Conservation (phyloP, 139 green algal species). For the Tetradesmus lagerheimii region DNA sequence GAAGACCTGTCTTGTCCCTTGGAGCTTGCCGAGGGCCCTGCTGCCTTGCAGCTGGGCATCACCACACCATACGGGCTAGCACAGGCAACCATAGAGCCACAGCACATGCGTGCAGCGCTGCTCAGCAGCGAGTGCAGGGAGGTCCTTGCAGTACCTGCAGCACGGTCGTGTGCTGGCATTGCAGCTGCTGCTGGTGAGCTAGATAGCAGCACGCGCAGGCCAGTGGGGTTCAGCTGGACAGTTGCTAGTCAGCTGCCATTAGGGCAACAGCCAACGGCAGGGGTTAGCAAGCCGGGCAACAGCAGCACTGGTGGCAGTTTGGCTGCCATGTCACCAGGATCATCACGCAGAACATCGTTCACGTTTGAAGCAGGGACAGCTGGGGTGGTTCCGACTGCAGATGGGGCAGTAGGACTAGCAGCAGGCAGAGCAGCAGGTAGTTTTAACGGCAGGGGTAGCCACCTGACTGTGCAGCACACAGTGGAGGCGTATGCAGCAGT, state of each 20-base stretch:
- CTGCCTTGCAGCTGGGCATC: neutral
- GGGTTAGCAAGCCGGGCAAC: neutral
- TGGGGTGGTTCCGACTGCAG: neutral
- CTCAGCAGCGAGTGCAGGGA: constrained; percentile 24
- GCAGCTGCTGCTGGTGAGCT: neutral
- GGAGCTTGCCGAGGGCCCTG: neutral
- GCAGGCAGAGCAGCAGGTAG: neutral
- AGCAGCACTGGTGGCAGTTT: neutral
- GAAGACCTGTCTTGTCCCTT: neutral
- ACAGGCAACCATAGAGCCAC: neutral
- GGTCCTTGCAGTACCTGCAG: constrained; percentile 14
- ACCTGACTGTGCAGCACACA: neutral
- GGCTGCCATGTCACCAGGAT: neutral
- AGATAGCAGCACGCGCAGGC: neutral
- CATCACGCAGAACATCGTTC: neutral
- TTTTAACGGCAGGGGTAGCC: neutral
- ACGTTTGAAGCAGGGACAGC: neutral
- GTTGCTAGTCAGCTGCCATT: neutral
- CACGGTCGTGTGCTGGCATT: neutral
- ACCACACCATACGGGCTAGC: constrained; percentile 13
- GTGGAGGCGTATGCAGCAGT: neutral
- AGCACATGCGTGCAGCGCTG: neutral
- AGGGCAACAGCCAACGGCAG: neutral
- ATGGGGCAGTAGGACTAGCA: neutral
- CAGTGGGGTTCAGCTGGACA: neutral